These are phyloP conservation scores for Barbatosphaeria neglecta DNA, from an alignment of 495 filamentous ascomycete genomes.

Conservation along the genomic window DNA sequence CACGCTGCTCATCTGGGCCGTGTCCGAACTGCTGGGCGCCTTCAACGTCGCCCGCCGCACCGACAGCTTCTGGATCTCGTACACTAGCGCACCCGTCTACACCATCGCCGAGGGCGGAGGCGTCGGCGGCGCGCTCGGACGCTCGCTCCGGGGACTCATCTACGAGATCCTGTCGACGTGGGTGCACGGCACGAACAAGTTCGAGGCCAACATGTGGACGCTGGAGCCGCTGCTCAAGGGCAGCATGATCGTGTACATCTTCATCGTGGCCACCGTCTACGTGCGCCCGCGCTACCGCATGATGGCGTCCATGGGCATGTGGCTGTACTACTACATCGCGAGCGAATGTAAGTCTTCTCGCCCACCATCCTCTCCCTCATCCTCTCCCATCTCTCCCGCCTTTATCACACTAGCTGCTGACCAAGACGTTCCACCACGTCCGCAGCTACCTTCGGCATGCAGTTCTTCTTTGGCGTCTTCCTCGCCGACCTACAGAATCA, in stretches of 20 bases:
- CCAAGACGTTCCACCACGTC: background rate
- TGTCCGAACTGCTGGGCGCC: constrained; percentile 42
- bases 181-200: constrained; percentile 46
- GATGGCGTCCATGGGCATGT: constrained; percentile 36
- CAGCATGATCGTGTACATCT: constrained; percentile 49
- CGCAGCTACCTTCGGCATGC: constrained; percentile 44
- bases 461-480: constrained; percentile 54
- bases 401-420: constrained; percentile 2
- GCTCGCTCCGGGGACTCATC: constrained; percentile 21
- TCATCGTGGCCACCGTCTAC: constrained; percentile 44
- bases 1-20: constrained; percentile 44
- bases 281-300: constrained; percentile 46
- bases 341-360: constrained; percentile 26
- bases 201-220: constrained; percentile 58
- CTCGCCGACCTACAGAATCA: constrained; percentile 50
- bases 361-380: background rate
- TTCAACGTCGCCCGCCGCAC: constrained; percentile 44
- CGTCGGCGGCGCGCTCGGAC: constrained; percentile 17
- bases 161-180: constrained; percentile 43
- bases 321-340: constrained; percentile 42
- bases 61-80: constrained; percentile 49
- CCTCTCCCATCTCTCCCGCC: background rate
- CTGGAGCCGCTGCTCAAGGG: constrained; percentile 49
- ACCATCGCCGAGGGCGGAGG: background rate
- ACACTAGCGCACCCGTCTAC: constrained; percentile 33